Evolutionary conservation across 2,329 filamentous ascomycete species (phyloP), one percentile per base, ranked within the genome.

Genomic region (Paraphoma chrysanthemicola): DNA sequence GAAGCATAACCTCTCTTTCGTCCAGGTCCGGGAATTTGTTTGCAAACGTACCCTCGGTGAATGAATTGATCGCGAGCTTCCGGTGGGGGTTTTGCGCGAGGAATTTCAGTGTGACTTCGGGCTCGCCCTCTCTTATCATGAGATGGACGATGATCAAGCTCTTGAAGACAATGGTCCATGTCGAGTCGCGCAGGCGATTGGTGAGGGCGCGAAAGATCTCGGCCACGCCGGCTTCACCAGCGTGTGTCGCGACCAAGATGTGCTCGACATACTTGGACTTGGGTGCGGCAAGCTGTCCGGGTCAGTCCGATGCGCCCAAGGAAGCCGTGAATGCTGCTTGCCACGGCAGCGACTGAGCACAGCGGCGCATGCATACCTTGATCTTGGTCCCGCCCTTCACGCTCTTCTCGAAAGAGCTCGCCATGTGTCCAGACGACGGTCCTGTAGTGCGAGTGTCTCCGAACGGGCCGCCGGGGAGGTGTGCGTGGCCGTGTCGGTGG

Each of bases 101-200:
- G 70, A 92, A 97, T 59, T 88, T 85, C 64, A 99, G 83, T 2
- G 95, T 97, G 47, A 93, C 90, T 75, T 98, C 92, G 33, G 90
- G 88, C 62, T 93, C 90, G 51, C 95, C 95, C 80, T 99, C 95
- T 66, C 95, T 88, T 74, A 99, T 95, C 95, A 99, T 98, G 59
- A 98, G 82, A 77, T 99, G 95, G 45, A 96, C 88, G 47, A 96
- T 95, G 69, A 98, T 97, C 66, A 99, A 83, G 69, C 92, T 90
- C 82, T 99, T 99, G 88, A 97, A 97, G 63, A 97, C 94, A 55
- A 98, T 93, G n/a, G 95, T 99, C 95, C 95, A 99, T 83, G 95
- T 97, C 66, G 94, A 94, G 77, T 99, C 95, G 75, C 93, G 90
- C 65, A 99, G 80, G 50, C 95, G 88, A 75, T 92, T 88, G 74